phyloP scores from a whole-genome alignment of 73 alveolate species.

The Paramecium biaurelia region DNA sequence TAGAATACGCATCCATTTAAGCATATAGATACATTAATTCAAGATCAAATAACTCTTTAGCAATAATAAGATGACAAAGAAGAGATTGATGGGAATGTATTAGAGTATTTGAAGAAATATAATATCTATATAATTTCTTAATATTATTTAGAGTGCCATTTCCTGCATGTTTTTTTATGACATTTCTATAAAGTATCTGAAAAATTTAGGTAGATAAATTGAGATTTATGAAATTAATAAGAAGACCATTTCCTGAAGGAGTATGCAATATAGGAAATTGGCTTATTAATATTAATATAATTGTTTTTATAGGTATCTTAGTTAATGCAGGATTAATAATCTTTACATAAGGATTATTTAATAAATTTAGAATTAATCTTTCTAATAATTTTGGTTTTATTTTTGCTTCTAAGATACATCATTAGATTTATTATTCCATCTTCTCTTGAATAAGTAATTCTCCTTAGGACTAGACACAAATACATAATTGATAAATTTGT shows the following conservation, averaged over 20 bases:
- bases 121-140: too few relatives aligned
- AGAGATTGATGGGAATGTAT: too few relatives aligned
- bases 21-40: too few relatives aligned
- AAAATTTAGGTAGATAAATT: constrained; percentile 62
- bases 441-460: neutral
- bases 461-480: too few relatives aligned
- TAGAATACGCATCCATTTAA: too few relatives aligned
- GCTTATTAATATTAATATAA: constrained; percentile 44
- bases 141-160: constrained; percentile 64
- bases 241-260: constrained; percentile 69
- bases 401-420: constrained; percentile 14
- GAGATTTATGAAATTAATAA: constrained; percentile 10
- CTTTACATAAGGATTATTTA: neutral
- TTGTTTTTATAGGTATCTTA: constrained; percentile 20
- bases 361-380: neutral
- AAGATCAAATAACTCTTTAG: too few relatives aligned
- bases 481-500: neutral
- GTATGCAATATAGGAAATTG: constrained; percentile 62
- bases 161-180: constrained; percentile 54
- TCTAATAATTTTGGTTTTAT: neutral
- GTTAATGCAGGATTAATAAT: constrained; percentile 61
- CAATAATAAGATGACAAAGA: too few relatives aligned
- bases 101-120: too few relatives aligned
- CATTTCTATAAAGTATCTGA: constrained; percentile 7
- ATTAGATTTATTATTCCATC: constrained; percentile 24